phyloP scores from a whole-genome alignment of 768 basidiomycete species.

The Leucocoprinus leucothites region DNA sequence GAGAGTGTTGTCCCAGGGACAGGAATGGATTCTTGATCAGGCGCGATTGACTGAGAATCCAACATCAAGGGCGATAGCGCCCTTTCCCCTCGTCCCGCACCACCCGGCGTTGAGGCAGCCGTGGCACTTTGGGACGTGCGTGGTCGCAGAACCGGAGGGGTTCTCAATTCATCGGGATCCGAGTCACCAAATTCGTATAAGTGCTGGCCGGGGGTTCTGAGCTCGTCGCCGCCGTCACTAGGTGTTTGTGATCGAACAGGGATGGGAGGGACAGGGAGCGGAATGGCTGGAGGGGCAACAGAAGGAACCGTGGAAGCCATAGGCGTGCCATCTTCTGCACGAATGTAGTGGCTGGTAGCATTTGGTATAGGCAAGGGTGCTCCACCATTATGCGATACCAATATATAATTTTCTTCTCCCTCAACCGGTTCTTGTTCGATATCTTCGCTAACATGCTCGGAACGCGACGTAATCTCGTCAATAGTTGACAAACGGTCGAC shows the following conservation, averaged over 20 bases:
- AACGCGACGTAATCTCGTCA: slow-evolving; percentile 25
- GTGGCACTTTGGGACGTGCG: background rate
- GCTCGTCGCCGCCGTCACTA: slow-evolving; percentile 2
- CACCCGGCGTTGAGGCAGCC: background rate
- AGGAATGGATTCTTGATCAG: slow-evolving; percentile 1
- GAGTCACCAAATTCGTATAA: slow-evolving; percentile 5
- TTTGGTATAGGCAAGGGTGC: slow-evolving; percentile 26
- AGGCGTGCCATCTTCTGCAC: background rate
- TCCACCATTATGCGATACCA: slow-evolving; percentile 9
- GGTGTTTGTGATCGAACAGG: background rate
- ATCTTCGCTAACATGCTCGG: slow-evolving; percentile 12
- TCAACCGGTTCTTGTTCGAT: background rate
- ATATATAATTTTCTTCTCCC: background rate
- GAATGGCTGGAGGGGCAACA: background rate
- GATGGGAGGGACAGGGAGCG: slow-evolving; percentile 4
- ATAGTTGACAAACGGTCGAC: slow-evolving; percentile 26
- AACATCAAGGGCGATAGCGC: slow-evolving; percentile 19
- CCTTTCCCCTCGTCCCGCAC: background rate
- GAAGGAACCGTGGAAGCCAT: background rate
- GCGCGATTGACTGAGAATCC: background rate
- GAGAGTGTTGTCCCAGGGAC: slow-evolving; percentile 5
- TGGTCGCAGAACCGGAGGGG: slow-evolving; percentile 13
- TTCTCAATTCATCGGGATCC: slow-evolving; percentile 12
- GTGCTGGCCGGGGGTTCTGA: slow-evolving; percentile 4
- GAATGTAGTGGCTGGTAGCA: slow-evolving; percentile 14